Percentiles rank a stretch among this genome's conserved stretches.
phyloP scores from a whole-genome alignment of 1,284 basidiomycete genomes.

The Pterulicium gracile region DNA sequence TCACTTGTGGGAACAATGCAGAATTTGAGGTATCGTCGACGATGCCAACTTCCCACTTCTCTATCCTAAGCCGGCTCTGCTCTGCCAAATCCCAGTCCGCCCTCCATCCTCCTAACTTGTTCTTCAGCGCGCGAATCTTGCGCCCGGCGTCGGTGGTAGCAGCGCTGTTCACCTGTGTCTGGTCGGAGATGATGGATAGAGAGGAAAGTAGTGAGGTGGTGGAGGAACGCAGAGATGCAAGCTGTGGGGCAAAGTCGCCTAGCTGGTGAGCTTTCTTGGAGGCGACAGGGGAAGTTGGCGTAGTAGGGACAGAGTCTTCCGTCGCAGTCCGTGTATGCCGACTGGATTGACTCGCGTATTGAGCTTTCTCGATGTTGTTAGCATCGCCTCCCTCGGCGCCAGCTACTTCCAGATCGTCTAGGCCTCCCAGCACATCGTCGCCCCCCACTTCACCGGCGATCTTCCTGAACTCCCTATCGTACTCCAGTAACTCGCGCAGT shows the following conservation, averaged over 20 bases:
- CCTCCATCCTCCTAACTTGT: slow-evolving; percentile 67
- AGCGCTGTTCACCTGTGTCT: slow-evolving; percentile 74
- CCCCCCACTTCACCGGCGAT: slow-evolving; percentile 69
- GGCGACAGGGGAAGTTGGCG: slow-evolving; percentile 20
- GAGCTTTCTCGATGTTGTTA: slow-evolving; percentile 12
- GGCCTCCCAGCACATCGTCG: slow-evolving; percentile 53
- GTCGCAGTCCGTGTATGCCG: slow-evolving; percentile 24
- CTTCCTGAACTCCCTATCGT: slow-evolving; percentile 67
- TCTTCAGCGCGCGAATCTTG: slow-evolving; percentile 72
- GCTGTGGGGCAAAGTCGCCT: slow-evolving; percentile 43
- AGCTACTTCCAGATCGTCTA: slow-evolving; percentile 48
- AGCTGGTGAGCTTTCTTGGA: slow-evolving; percentile 40
- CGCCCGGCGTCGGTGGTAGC: slow-evolving; percentile 74
- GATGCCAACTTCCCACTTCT: slow-evolving; percentile 63
- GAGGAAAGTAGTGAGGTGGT: slow-evolving; percentile 66
- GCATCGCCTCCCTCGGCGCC: slow-evolving; percentile 31
- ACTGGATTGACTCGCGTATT: not conserved
- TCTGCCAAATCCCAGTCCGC: slow-evolving; percentile 75
- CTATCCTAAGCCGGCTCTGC: slow-evolving; percentile 59
- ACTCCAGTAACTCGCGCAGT: slow-evolving; percentile 62
- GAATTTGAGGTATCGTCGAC: slow-evolving; percentile 25
- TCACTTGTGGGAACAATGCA: slow-evolving; percentile 22
- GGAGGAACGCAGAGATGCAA: slow-evolving; percentile 58
- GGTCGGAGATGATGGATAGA: slow-evolving; percentile 69
- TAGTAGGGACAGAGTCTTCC: slow-evolving; percentile 39